Base-by-base conservation (phyloP, 106 monocot species). In the Apostasia shenzhenica region DNA sequence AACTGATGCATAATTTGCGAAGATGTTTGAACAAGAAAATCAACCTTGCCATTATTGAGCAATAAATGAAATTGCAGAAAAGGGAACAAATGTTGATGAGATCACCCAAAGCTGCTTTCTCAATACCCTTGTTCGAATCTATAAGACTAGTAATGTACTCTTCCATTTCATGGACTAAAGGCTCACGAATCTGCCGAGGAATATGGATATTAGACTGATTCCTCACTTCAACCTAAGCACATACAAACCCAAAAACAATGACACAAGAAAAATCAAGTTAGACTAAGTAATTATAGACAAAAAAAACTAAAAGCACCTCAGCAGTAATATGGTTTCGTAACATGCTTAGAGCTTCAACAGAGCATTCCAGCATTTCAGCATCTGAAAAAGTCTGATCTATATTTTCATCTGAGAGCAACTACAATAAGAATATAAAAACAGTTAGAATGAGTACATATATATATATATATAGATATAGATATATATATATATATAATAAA, bases 271-370 rank as follows among this genome's bases (percentile, higher is more conserved):
- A 46, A 38, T 55, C 10, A 4, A 13, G 55, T 0, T 11, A 48
- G 42, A 48, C 5, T 4, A 48, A 7, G 14, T 4, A 5, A 72
- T 48, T 44, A 79, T 67, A 66, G 63, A 8, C 11, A 1, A n/a
- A 75, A 41, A 4, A 64, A 61, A 40, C 9, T 38, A 12, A 2
- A 54, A 14, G 14, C 54, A 95, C 88, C 85, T 91, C 70, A 58
- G 48, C 38, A 49, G 67, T 61, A 52, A 54, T 59, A 75, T 68
- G 57, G 26, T 38, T 41, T 55, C 61, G 51, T 40, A 95, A 58
- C 57, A 82, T 80, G 48, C 88, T 74, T 47, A 95, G 70, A 54
- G 80, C 51, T 79, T 91, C 88, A 62, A 91, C 67, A 9, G 88
- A 88, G 58, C 66, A 95, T 12, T 88, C 88, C 10, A 74, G 26